Percentiles rank a stretch among this genome's conserved stretches.
These are phyloP conservation scores for Cutaneotrichosporon mucoides DNA, from an alignment of 1,284 basidiomycete species.

Conservation along the genomic window DNA sequence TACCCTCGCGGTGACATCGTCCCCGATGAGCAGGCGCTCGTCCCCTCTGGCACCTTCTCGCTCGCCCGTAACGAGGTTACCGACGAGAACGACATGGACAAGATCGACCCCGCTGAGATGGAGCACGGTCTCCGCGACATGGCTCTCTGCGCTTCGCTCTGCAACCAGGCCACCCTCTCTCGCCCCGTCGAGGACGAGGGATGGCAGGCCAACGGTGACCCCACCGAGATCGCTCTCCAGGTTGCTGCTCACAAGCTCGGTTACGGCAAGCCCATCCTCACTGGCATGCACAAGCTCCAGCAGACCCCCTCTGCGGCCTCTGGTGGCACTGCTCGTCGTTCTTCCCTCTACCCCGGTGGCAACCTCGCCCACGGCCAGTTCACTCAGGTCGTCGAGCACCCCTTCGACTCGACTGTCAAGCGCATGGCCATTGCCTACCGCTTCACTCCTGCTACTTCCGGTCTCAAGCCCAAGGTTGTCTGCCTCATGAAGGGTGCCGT, in stretches of 20 bases:
- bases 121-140: slow-evolving; percentile 45
- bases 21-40: slow-evolving; percentile 23
- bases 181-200: slow-evolving; percentile 46
- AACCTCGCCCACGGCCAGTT: slow-evolving; percentile 22
- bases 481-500: slow-evolving; percentile 61
- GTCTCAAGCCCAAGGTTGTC: slow-evolving; percentile 20
- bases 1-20: slow-evolving; percentile 50
- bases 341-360: slow-evolving; percentile 8
- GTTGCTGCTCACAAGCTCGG: slow-evolving; percentile 58
- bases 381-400: slow-evolving; percentile 52
- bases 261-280: slow-evolving; percentile 49
- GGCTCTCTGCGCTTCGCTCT: slow-evolving; percentile 51
- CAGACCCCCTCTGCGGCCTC: neutral
- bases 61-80: slow-evolving; percentile 20
- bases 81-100: slow-evolving; percentile 20
- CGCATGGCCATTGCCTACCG: slow-evolving; percentile 58
- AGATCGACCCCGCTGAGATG: slow-evolving; percentile 32
- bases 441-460: slow-evolving; percentile 24
- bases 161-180: slow-evolving; percentile 53
- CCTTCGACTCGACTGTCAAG: slow-evolving; percentile 62
- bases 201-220: slow-evolving; percentile 66
- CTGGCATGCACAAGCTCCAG: slow-evolving; percentile 25
- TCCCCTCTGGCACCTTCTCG: slow-evolving; percentile 23
- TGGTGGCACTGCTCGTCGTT: slow-evolving; percentile 12
- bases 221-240: slow-evolving; percentile 64